Base-by-base conservation (phyloP, 768 basidiomycete species). In the Tricholoma flavovirens region DNA sequence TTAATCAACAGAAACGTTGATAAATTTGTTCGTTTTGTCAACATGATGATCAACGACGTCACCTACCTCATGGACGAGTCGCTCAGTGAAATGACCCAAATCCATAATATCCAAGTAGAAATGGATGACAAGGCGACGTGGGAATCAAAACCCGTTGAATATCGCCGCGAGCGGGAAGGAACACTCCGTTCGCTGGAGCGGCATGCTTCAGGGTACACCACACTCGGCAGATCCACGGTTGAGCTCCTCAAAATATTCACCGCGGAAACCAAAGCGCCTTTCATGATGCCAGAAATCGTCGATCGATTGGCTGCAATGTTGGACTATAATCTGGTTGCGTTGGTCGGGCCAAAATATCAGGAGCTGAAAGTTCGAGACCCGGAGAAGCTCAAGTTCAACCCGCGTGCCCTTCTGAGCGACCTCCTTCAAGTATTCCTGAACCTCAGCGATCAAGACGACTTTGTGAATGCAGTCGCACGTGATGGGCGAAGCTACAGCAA, bases 21-120 rank as follows among this genome's bases (percentile, higher is more conserved):
- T 62, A 89, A 91, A 71, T 98, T 98, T 69, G 87, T 98, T 53
- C 86, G 87, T 55, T 98, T 99, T 69, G 82, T 95, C 73, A 98
- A 99, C 73, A 77, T 98, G 64, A 90, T 98, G 84, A 97, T 98
- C 76, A 98, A 97, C 79, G 97, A 99, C 64, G 93, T 96, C 54
- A 98, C 96, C 8, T 98, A 94, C 71, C 88, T 98, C 52, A 86
- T 99, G 81, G 94, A 98, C 68, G 97, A 99, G 65, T 96, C 93
- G 8, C 77, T 98, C 49, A 84, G 84, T 62, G 90, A 95, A 60
- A 78, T 99, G 51, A 78, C 84, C 10, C 90, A 96, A 66, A 97
- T 99, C 60, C 84, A 89, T 68, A 84, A 81, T 57, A 86, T 98
- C 50, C 88, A 96, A 68, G 73, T 75, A 0, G 89, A 95, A 67